Conservation (phyloP, 129 eudicot species). For the Dittrichia graveolens region DNA sequence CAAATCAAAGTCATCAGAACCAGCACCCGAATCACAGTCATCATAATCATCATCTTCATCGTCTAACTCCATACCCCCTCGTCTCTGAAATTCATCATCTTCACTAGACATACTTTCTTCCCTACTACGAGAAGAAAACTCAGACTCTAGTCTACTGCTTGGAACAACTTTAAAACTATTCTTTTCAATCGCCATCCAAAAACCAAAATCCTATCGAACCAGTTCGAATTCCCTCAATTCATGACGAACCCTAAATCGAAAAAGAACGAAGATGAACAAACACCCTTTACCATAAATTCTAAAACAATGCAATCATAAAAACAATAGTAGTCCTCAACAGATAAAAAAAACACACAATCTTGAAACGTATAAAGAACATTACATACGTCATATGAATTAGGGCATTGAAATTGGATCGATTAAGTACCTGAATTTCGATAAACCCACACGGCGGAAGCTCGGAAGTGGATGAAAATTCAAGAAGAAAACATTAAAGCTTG, state of each 20-base stretch:
- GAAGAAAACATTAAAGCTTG: not conserved
- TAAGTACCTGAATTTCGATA: conserved; percentile 33
- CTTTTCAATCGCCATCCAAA: conserved; percentile 90
- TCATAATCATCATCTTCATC: conserved; percentile 81
- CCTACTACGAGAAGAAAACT: conserved; percentile 59
- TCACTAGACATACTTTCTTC: conserved; percentile 87
- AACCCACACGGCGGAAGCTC: conserved; percentile 27
- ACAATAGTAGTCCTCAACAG: not conserved
- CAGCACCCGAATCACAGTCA: conserved; percentile 95
- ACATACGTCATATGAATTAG: conserved; percentile 12
- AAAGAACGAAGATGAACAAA: conserved; percentile 11
- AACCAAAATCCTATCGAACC: conserved; percentile 27
- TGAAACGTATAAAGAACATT: conserved; percentile 14
- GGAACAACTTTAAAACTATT: conserved; percentile 57
- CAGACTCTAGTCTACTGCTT: conserved; percentile 51
- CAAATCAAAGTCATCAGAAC: conserved; percentile 94
- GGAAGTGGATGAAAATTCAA: conserved; percentile 1
- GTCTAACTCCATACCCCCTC: conserved; percentile 37
- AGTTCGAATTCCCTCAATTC: conserved; percentile 32
- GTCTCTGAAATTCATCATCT: conserved; percentile 62
- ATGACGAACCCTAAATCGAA: conserved; percentile 33
- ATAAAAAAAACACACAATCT: not conserved
- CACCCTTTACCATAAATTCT: not conserved
- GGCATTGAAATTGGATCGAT: conserved; percentile 32
- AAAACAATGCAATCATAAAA: conserved; percentile 28